Evolutionary conservation across 352 stramenopile species (phyloP).

Genomic region (Phytophthora boehmeriae): DNA sequence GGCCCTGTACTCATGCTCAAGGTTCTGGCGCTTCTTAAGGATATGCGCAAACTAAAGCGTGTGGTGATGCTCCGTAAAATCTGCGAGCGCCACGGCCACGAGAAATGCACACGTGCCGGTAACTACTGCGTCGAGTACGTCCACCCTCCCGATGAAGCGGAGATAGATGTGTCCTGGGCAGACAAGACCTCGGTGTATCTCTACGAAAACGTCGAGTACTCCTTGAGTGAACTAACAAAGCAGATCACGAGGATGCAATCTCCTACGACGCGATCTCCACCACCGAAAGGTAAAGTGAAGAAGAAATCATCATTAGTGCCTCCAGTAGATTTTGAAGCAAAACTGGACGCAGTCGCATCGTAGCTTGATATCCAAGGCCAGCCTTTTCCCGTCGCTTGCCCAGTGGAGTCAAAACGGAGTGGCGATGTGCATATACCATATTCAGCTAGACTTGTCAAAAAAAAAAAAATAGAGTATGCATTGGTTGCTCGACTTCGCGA

Average conservation of each 20-base stretch:
- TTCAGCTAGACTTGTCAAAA: neutral
- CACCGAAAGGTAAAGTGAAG: neutral
- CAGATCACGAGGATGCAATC: constrained; percentile 23
- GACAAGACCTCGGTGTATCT: constrained; percentile 77
- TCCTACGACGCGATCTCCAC: neutral
- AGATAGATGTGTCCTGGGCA: constrained; percentile 85
- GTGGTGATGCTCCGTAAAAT: constrained; percentile 83
- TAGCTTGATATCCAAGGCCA: neutral
- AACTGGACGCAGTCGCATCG: constrained; percentile 3
- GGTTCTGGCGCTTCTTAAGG: constrained; percentile 64
- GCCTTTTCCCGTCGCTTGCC: neutral
- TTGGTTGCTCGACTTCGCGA: no score
- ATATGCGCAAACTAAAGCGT: constrained; percentile 64
- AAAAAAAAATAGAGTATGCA: constrained; percentile 1
- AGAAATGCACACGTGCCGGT: constrained; percentile 58
- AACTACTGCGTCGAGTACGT: constrained; percentile 76
- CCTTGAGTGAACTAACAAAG: constrained; percentile 40
- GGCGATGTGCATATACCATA: constrained; percentile 1
- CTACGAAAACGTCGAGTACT: constrained; percentile 67
- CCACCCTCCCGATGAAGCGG: constrained; percentile 63
- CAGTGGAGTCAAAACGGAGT: neutral
- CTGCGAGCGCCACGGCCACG: constrained; percentile 72
- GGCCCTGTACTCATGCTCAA: constrained; percentile 77
- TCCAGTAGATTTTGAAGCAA: neutral
- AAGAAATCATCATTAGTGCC: neutral